Conservation (phyloP, 495 filamentous ascomycete genomes). For the Amorphotheca resinae region DNA sequence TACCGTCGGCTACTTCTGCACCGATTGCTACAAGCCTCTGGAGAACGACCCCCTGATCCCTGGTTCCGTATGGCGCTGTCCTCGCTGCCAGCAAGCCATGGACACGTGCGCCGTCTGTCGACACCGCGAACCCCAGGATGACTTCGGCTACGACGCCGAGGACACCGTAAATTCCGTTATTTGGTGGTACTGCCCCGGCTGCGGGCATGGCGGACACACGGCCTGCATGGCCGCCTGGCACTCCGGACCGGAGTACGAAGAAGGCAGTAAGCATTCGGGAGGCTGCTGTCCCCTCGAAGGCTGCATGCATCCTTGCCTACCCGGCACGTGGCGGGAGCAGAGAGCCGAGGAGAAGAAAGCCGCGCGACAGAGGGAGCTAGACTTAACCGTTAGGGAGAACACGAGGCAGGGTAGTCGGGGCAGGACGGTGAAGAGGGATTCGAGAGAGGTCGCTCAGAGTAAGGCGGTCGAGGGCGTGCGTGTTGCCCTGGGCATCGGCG, state of each 20-base stretch:
- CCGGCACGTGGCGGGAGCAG: conserved; percentile 45
- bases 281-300: conserved; percentile 65
- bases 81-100: conserved; percentile 30
- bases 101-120: conserved; percentile 31
- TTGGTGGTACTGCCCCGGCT: conserved; percentile 65
- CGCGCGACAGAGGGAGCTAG: conserved; percentile 27
- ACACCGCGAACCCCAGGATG: conserved; percentile 11
- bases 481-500: conserved; percentile 23
- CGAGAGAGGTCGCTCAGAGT: conserved; percentile 29
- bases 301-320: conserved; percentile 61
- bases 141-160: conserved; percentile 21
- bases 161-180: conserved; percentile 14
- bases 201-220: conserved; percentile 62
- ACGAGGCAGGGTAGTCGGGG: conserved; percentile 21
- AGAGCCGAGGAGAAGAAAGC: conserved; percentile 16
- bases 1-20: conserved; percentile 36
- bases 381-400: conserved; percentile 29
- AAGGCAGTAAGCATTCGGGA: conserved; percentile 40
- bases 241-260: conserved; percentile 5
- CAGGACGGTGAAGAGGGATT: conserved; percentile 18
- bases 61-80: conserved; percentile 18
- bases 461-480: conserved; percentile 40
- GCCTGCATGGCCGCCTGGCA: conserved; percentile 57
- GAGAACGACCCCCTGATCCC: conserved; percentile 32
- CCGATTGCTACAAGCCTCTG: conserved; percentile 37